Evolutionary conservation across 192 early-diverging fungal species (phyloP), one percentile per base, ranked within the genome.

Genomic region (Coemansia aciculifera): DNA sequence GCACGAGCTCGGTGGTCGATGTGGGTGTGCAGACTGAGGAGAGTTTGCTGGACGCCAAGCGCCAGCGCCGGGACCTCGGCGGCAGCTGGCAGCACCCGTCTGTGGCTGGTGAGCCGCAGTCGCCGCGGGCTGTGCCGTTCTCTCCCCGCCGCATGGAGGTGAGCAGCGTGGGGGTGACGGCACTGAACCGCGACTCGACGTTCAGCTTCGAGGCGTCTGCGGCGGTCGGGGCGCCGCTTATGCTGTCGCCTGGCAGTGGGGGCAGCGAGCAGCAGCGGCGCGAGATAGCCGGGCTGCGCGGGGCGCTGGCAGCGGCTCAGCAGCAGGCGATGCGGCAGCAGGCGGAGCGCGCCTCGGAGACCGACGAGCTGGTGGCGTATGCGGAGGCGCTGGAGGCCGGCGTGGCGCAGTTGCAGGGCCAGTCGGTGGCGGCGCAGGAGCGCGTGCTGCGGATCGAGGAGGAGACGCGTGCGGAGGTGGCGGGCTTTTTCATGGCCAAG

Each of bases 391-490:
- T 84, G 17, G 62, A 80, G 15, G 60, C 65, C 0, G 61, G 64
- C 4, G 23, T 74, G 10, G 34, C 10, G 23, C 68, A 69, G 29
- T 46, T 79, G 56, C 74, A 74, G 4, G 19, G 13, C 17, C 64
- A 85, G 71, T 84, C 79, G 72, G 66, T 71, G 12, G 83, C 75
- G 44, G 78, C 78, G 34, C 84, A 87, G 71, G 78, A 86, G 43
- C 82, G 81, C n/a, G 75, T 68, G 49, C 65, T 85, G 13, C 66
- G 71, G 21, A 78, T 89, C 36, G 88, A 89, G 66, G 60, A 77
- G n/a, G 83, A 83, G 32, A 84, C 86, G 27, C 81, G 88, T 12
- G 77, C 79, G 7, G 84, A 87, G 66, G 76, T 86, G n/a, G 52
- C 83, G 0, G 56, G 39, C 29, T 85, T 86, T 34, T 85, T 85